Evolutionary conservation across 192 early-diverging fungal genomes (phyloP).

Genomic region (Backusella mclennaniae): DNA sequence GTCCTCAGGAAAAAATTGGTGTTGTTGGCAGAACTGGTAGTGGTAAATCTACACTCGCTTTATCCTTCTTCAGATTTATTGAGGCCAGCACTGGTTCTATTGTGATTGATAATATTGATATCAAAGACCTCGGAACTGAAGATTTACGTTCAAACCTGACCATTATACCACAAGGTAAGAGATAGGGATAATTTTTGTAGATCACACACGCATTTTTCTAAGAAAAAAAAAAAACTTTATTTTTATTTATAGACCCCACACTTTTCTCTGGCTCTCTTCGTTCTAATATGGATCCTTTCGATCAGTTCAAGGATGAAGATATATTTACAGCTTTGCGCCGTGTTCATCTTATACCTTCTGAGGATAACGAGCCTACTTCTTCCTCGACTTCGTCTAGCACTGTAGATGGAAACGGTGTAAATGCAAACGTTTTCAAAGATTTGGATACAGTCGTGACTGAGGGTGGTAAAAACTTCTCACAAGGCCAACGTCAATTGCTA

Average conservation of each 20-base stretch:
- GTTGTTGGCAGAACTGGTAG: constrained; percentile 92
- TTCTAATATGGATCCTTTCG: constrained; percentile 74
- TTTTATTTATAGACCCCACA: constrained; percentile 81
- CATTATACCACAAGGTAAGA: constrained; percentile 79
- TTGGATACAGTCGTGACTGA: constrained; percentile 44
- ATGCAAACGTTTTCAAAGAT: constrained; percentile 45
- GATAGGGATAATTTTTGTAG: not conserved
- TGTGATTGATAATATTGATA: constrained; percentile 76
- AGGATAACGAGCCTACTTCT: constrained; percentile 13
- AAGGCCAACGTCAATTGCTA: constrained; percentile 84
- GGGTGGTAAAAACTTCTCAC: constrained; percentile 72
- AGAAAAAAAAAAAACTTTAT: constrained; percentile 35
- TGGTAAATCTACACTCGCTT: constrained; percentile 78
- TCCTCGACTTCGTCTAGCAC: not conserved
- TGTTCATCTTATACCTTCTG: constrained; percentile 61
- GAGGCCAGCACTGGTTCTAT: constrained; percentile 71
- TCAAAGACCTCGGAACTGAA: constrained; percentile 67
- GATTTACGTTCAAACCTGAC: constrained; percentile 77
- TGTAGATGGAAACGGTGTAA: constrained; percentile 21
- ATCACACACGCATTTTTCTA: not conserved
- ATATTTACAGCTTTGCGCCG: constrained; percentile 76
- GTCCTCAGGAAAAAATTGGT: constrained; percentile 77
- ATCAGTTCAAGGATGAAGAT: constrained; percentile 70
- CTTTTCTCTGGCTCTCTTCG: constrained; percentile 69
- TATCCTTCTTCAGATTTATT: constrained; percentile 78